These are phyloP conservation scores for Kwoniella botswanensis DNA, from an alignment of 768 basidiomycete species.

Conservation along the genomic window DNA sequence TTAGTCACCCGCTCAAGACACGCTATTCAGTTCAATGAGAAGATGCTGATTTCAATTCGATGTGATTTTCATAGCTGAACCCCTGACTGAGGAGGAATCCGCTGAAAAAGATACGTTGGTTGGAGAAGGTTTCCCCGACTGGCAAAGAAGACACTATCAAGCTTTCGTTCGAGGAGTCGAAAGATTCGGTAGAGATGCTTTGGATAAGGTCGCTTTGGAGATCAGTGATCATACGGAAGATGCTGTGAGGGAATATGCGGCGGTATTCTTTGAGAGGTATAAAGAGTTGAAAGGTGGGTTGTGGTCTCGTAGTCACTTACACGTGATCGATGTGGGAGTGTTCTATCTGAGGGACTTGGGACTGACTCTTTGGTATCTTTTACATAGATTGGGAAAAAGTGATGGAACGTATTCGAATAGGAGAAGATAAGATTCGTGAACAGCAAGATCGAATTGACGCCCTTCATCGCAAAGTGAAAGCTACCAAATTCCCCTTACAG, in stretches of 20 bases:
- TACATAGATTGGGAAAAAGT: slow-evolving; percentile 75
- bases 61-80: slow-evolving; percentile 67
- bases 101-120: slow-evolving; percentile 78
- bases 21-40: too few relatives aligned
- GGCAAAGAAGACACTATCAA: slow-evolving; percentile 93
- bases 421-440: slow-evolving; percentile 80
- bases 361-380: background rate
- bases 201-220: slow-evolving; percentile 70
- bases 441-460: slow-evolving; percentile 75
- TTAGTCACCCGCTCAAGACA: slow-evolving; percentile 46
- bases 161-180: slow-evolving; percentile 82
- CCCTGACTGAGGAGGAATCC: slow-evolving; percentile 85
- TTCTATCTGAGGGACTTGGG: background rate
- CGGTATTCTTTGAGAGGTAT: slow-evolving; percentile 87
- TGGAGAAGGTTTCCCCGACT: slow-evolving; percentile 80
- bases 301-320: background rate
- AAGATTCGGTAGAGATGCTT: slow-evolving; percentile 69
- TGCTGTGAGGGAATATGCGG: slow-evolving; percentile 77
- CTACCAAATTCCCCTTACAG: slow-evolving; percentile 90
- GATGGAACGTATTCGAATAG: slow-evolving; percentile 80
- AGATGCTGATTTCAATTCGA: background rate
- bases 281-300: slow-evolving; percentile 74
- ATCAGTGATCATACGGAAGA: slow-evolving; percentile 78
- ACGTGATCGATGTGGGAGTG: too few relatives aligned
- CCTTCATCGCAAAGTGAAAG: slow-evolving; percentile 78